phyloP scores from a whole-genome alignment of 75 land plant species.

The Pinus albicaulis region DNA sequence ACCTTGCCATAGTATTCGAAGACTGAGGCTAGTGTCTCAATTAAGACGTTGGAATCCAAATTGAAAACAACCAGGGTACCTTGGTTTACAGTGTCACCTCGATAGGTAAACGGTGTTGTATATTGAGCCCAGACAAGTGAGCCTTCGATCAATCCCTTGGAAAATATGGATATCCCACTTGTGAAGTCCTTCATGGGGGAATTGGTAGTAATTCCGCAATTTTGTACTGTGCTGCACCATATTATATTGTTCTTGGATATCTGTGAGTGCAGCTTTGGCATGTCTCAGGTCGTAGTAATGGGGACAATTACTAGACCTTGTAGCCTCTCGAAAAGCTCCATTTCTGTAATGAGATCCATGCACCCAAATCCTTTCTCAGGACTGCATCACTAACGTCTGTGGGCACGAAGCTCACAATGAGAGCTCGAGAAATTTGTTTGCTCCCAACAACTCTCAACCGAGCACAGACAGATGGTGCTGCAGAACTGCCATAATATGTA shows the following conservation, averaged over 20 bases:
- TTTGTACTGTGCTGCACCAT: slow-evolving; percentile 32
- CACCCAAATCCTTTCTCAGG: slow-evolving; percentile 19
- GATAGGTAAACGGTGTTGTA: slow-evolving; percentile 1
- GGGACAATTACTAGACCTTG: slow-evolving; percentile 29
- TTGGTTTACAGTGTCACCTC: slow-evolving; percentile 25
- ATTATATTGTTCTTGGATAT: slow-evolving; percentile 39
- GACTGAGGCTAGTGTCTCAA: slow-evolving; percentile 10
- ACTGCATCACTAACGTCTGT: slow-evolving; percentile 12
- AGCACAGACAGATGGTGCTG: no score
- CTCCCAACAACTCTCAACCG: slow-evolving; percentile 1
- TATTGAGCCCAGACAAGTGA: slow-evolving; percentile 38
- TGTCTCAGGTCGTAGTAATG: slow-evolving; percentile 36
- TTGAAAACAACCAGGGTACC: slow-evolving; percentile 56
- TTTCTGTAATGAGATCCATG: slow-evolving; percentile 25
- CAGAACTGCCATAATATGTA: no score
- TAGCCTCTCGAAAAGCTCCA: slow-evolving; percentile 7
- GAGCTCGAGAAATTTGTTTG: slow-evolving; percentile 31
- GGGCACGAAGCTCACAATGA: slow-evolving; percentile 24
- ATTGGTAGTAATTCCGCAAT: slow-evolving; percentile 28
- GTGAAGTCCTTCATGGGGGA: slow-evolving; percentile 7
- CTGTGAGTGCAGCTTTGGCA: slow-evolving; percentile 25
- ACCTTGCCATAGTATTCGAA: slow-evolving; percentile 35
- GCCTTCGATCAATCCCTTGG: slow-evolving; percentile 19
- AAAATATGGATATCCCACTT: not conserved
- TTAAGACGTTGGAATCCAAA: slow-evolving; percentile 13